phyloP scores from a whole-genome alignment of 2,329 filamentous ascomycete genomes.

The Fusarium solani-melongenae region DNA sequence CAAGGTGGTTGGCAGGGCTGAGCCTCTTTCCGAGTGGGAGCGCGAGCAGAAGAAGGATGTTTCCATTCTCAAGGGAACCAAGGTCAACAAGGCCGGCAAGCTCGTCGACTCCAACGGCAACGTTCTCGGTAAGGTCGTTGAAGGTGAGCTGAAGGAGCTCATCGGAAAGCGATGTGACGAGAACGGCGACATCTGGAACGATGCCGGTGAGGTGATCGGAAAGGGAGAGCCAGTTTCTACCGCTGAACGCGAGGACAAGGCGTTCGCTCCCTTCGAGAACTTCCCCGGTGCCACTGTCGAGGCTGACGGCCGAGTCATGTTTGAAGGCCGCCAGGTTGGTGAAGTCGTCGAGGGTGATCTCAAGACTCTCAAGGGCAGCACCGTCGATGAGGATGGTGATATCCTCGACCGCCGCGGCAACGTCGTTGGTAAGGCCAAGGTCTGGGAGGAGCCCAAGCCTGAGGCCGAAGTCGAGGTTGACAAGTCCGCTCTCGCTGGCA shows the following conservation, averaged over 20 bases:
- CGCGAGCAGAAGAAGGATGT: constrained; percentile 55
- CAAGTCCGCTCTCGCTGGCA: constrained; percentile 73
- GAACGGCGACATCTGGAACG: constrained; percentile 77
- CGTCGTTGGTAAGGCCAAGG: constrained; percentile 73
- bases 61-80: constrained; percentile 62
- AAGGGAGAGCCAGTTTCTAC: constrained; percentile 70
- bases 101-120: constrained; percentile 65
- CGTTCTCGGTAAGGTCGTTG: constrained; percentile 69
- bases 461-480: constrained; percentile 66
- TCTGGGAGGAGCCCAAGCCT: constrained; percentile 66
- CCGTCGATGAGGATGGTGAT: constrained; percentile 76
- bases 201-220: constrained; percentile 75
- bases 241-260: constrained; percentile 61
- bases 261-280: constrained; percentile 66
- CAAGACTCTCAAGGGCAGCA: constrained; percentile 72
- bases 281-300: constrained; percentile 67
- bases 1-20: constrained; percentile 73
- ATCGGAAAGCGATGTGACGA: constrained; percentile 73
- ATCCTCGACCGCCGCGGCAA: constrained; percentile 76
- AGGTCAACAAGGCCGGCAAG: constrained; percentile 70
- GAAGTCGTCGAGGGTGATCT: constrained; percentile 72
- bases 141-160: constrained; percentile 72
- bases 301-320: constrained; percentile 63
- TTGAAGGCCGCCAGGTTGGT: constrained; percentile 66
- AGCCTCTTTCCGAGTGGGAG: constrained; percentile 69